A percentile compares a stretch with the other conserved stretches of the same genome.
Evolutionary conservation across 2,329 filamentous ascomycete genomes (phyloP).

Genomic region (Incumbomyces lentus): DNA sequence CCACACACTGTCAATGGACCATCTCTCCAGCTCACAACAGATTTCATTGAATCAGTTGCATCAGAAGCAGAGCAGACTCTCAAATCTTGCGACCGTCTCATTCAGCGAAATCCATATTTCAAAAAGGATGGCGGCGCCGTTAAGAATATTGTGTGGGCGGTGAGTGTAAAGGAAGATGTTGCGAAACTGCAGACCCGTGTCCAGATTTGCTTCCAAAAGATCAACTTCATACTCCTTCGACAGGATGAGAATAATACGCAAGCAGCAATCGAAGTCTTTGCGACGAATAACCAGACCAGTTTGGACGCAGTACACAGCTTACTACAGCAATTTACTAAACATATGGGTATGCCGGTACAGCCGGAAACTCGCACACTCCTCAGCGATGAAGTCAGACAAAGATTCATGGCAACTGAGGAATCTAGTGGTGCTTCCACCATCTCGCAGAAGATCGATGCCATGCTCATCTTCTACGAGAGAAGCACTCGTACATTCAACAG

Average conservation of each 20-base stretch:
- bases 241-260: not conserved
- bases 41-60: slow-evolving; percentile 3
- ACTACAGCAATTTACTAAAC: not conserved
- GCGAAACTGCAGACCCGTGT: not conserved
- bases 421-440: not conserved
- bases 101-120: slow-evolving; percentile 5
- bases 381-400: not conserved
- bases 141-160: slow-evolving; percentile 5
- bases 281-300: not conserved
- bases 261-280: not conserved
- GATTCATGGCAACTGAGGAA: not conserved
- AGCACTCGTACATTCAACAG: not conserved
- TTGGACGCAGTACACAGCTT: not conserved
- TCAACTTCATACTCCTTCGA: slow-evolving; percentile 6
- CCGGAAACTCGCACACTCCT: not conserved
- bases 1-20: not conserved
- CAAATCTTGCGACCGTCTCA: not conserved
- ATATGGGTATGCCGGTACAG: not conserved
- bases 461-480: not conserved
- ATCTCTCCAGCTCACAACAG: not conserved
- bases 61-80: slow-evolving; percentile 1
- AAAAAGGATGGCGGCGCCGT: slow-evolving; percentile 1
- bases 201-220: slow-evolving; percentile 2
- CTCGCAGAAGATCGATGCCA: slow-evolving; percentile 1
- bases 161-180: slow-evolving; percentile 1